Conservation (phyloP, 768 basidiomycete species). For the Kwoniella pini region DNA sequence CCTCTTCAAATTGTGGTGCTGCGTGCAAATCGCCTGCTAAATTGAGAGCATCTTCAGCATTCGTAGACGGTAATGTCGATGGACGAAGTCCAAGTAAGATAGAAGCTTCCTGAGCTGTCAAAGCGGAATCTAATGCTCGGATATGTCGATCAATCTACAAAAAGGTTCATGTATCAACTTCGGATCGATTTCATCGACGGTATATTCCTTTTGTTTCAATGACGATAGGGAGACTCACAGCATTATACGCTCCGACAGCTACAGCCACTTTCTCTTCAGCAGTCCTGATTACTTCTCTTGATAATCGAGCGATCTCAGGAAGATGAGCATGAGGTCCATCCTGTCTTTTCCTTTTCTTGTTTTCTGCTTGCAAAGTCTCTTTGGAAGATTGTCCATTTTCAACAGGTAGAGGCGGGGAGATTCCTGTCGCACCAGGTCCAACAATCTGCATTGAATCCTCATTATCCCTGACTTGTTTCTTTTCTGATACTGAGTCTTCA, state of each 20-base stretch:
- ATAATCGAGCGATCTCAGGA: conserved; percentile 47
- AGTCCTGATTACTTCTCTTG: conserved; percentile 47
- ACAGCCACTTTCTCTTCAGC: conserved; percentile 54
- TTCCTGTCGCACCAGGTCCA: no score
- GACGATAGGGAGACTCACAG: conserved; percentile 32
- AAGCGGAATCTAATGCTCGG: conserved; percentile 52
- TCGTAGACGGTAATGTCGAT: conserved; percentile 42
- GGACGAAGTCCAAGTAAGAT: conserved; percentile 48
- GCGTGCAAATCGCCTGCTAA: conserved; percentile 12
- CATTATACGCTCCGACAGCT: conserved; percentile 53
- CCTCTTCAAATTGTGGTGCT: conserved; percentile 17
- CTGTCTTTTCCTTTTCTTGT: neutral
- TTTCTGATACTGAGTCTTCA: no score
- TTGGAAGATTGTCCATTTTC: neutral
- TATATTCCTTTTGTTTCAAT: no score
- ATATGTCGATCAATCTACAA: conserved; percentile 54
- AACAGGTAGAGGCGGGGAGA: no score
- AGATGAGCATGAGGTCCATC: conserved; percentile 22
- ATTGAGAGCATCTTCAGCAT: conserved; percentile 28
- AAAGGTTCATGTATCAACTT: no score
- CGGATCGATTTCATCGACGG: no score
- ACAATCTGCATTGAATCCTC: neutral
- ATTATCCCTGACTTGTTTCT: no score
- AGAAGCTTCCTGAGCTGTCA: conserved; percentile 49
- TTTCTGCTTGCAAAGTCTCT: neutral